phyloP scores from a whole-genome alignment of 2,329 filamentous ascomycete species.

The Rasamsonia emersonii region DNA sequence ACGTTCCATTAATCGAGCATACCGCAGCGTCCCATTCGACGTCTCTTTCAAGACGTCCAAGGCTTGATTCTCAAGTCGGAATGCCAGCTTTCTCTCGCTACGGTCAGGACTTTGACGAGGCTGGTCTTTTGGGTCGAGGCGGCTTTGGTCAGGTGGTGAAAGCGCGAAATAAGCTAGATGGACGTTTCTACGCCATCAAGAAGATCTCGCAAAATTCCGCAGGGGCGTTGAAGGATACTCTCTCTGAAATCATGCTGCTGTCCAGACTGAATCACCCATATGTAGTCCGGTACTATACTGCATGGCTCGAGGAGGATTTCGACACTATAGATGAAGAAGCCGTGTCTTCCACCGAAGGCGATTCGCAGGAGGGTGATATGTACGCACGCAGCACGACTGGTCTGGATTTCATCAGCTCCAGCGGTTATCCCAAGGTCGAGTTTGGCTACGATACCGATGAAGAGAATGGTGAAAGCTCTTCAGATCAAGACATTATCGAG shows the following conservation, averaged over 20 bases:
- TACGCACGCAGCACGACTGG: constrained; percentile 68
- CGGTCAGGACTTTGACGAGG: constrained; percentile 80
- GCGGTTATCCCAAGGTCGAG: constrained; percentile 65
- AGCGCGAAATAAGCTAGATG: constrained; percentile 87
- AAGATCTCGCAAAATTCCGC: constrained; percentile 82
- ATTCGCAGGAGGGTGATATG: constrained; percentile 29
- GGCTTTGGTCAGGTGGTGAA: constrained; percentile 96
- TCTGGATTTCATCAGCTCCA: constrained; percentile 88
- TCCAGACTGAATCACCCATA: constrained; percentile 89
- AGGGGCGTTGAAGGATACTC: constrained; percentile 50
- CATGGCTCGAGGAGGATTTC: constrained; percentile 73
- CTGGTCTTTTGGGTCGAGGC: constrained; percentile 80
- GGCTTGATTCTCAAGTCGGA: constrained; percentile 55
- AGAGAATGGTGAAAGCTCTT: constrained; percentile 28
- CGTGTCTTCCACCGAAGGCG: constrained; percentile 46
- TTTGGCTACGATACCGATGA: constrained; percentile 55
- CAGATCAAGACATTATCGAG: constrained; percentile 22
- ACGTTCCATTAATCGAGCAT: constrained; percentile 28
- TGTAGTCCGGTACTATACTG: constrained; percentile 84
- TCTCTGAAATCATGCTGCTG: constrained; percentile 80
- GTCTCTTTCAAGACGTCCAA: constrained; percentile 42
- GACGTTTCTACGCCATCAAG: constrained; percentile 90
- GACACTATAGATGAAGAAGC: constrained; percentile 33
- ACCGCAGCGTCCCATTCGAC: constrained; percentile 36
- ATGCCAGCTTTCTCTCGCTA: constrained; percentile 62